Conservation (phyloP, 2,329 filamentous ascomycete species). For the Pseudogymnoascus sp. region DNA sequence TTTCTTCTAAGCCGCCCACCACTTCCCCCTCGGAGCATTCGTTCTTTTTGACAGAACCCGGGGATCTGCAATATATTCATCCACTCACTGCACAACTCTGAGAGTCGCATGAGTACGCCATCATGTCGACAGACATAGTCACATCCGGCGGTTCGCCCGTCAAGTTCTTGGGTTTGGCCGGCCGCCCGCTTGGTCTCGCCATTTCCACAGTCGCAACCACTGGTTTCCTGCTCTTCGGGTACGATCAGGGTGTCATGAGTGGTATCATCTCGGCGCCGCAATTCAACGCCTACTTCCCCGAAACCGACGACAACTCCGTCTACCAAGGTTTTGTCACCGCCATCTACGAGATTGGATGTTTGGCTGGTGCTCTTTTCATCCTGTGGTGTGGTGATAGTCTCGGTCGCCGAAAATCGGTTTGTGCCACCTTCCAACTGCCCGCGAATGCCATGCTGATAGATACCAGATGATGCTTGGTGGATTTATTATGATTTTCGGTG, state of each 20-base stretch:
- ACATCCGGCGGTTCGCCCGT: not conserved
- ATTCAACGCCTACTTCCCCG: constrained; percentile 78
- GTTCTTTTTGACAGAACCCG: not conserved
- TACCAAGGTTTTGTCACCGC: constrained; percentile 44
- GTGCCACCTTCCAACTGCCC: constrained; percentile 44
- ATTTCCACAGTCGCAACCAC: constrained; percentile 63
- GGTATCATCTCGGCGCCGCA: constrained; percentile 52
- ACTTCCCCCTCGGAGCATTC: not conserved
- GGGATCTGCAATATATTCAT: not conserved
- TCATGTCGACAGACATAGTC: not conserved
- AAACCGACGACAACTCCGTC: constrained; percentile 43
- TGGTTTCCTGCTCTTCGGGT: constrained; percentile 80
- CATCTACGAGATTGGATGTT: constrained; percentile 48
- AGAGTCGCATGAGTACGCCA: constrained; percentile 3
- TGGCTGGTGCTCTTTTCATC: constrained; percentile 40
- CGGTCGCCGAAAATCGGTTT: constrained; percentile 48
- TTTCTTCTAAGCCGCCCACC: not conserved
- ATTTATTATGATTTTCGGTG: constrained; percentile 50
- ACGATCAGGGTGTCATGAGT: constrained; percentile 85
- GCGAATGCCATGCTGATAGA: constrained; percentile 10
- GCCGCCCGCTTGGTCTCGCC: constrained; percentile 57
- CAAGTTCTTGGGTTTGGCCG: constrained; percentile 56
- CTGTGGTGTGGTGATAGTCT: constrained; percentile 45
- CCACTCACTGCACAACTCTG: constrained; percentile 1
- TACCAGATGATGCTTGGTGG: constrained; percentile 45